Conservation (phyloP, 768 basidiomycete genomes). For the Lentinula detonsa region DNA sequence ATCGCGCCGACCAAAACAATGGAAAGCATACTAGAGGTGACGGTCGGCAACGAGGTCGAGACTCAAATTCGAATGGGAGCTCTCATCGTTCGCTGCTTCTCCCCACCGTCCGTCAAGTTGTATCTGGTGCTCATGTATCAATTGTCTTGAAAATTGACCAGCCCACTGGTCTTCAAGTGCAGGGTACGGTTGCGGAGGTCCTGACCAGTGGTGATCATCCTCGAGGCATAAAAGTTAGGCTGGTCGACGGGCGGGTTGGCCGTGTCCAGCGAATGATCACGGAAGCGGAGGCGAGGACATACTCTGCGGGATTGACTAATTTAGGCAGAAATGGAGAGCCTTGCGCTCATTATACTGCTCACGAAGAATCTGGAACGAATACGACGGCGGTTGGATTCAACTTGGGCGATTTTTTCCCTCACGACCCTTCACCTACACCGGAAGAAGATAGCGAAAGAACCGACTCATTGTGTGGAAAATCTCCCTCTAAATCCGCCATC, state of each 20-base stretch:
- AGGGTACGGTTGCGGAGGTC: neutral
- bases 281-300: neutral
- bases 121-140: neutral
- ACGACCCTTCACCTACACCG: neutral
- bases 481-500: neutral
- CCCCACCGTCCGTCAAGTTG: neutral
- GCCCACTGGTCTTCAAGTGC: neutral
- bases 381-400: neutral
- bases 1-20: neutral
- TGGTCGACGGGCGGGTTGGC: neutral
- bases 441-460: neutral
- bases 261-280: neutral
- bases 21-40: neutral
- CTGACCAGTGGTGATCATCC: slow-evolving; percentile 1
- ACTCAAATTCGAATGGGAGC: neutral
- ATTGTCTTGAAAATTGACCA: slow-evolving; percentile 2
- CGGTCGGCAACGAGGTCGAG: neutral
- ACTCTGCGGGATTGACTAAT: neutral
- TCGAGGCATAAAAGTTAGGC: neutral
- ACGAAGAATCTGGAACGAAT: neutral
- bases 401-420: neutral
- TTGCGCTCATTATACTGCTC: neutral
- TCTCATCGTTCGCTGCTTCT: neutral
- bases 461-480: too few species aligned
- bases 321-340: neutral